Conservation (phyloP, 2,329 filamentous ascomycete species). For the Arthrobotrys entomopaga region DNA sequence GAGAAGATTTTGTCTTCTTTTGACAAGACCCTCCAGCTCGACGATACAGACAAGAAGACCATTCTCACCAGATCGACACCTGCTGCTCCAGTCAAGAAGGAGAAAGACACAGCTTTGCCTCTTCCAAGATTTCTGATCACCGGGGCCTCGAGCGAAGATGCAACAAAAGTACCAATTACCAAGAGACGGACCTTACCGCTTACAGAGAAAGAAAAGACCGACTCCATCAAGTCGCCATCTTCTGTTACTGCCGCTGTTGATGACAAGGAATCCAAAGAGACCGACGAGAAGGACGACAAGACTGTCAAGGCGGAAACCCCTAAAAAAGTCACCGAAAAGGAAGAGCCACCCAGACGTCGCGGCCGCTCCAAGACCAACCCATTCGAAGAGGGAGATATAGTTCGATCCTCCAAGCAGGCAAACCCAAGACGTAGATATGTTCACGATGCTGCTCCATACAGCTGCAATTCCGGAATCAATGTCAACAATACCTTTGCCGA, state of each 20-base stretch:
- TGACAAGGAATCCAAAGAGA: slow-evolving; percentile 45
- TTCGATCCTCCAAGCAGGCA: slow-evolving; percentile 41
- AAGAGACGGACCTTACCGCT: slow-evolving; percentile 45
- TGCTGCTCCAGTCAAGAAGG: slow-evolving; percentile 38
- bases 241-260: slow-evolving; percentile 39
- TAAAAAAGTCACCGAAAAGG: slow-evolving; percentile 6
- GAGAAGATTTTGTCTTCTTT: slow-evolving; percentile 53
- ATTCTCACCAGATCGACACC: slow-evolving; percentile 33
- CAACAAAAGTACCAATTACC: slow-evolving; percentile 21
- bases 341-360: slow-evolving; percentile 28
- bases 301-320: slow-evolving; percentile 34
- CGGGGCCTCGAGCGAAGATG: slow-evolving; percentile 34
- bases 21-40: slow-evolving; percentile 48
- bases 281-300: slow-evolving; percentile 41
- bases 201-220: slow-evolving; percentile 33
- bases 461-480: slow-evolving; percentile 40
- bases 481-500: slow-evolving; percentile 34
- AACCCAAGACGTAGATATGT: slow-evolving; percentile 38
- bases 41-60: slow-evolving; percentile 50
- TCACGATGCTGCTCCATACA: slow-evolving; percentile 44
- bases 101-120: slow-evolving; percentile 53
- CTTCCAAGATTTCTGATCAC: slow-evolving; percentile 53
- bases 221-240: slow-evolving; percentile 49
- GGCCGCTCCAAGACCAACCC: slow-evolving; percentile 51
- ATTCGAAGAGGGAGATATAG: slow-evolving; percentile 49